Conservation (phyloP, 495 filamentous ascomycete genomes). For the Talaromyces nanjingensis region DNA sequence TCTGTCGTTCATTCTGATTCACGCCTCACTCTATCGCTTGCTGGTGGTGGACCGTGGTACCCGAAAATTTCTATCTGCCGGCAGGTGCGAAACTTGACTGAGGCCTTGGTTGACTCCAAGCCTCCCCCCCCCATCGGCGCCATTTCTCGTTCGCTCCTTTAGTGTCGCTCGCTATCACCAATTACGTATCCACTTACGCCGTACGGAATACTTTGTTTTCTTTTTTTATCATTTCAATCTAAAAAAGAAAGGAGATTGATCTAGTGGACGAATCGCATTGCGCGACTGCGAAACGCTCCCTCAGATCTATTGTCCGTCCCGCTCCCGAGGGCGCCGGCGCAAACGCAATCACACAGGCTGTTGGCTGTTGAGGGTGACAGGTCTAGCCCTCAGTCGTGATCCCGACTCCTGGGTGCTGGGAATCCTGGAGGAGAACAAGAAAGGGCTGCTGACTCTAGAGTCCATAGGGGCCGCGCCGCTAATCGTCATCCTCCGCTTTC, state of each 20-base stretch:
- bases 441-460: background rate
- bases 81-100: background rate
- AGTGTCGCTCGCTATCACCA: background rate
- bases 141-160: background rate
- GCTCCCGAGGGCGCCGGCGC: background rate
- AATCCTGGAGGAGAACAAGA: background rate
- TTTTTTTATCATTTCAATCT: background rate
- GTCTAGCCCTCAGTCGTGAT: conserved; percentile 1
- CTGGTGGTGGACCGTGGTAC: background rate
- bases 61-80: background rate
- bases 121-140: background rate
- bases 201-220: background rate
- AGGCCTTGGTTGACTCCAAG: too few relatives aligned
- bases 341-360: background rate
- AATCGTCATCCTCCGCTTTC: conserved; percentile 1
- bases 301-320: background rate
- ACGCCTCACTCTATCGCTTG: background rate
- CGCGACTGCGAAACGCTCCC: background rate
- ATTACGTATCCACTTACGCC: background rate
- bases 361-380: background rate
- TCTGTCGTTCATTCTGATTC: background rate
- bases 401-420: conserved; percentile 1
- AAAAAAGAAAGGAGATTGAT: background rate
- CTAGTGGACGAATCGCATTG: background rate
- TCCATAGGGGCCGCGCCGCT: background rate